A percentile compares a stretch with the other conserved stretches of the same genome.
phyloP scores from a whole-genome alignment of 1,139 yeast genomes.

The Taiozyma sp. region DNA sequence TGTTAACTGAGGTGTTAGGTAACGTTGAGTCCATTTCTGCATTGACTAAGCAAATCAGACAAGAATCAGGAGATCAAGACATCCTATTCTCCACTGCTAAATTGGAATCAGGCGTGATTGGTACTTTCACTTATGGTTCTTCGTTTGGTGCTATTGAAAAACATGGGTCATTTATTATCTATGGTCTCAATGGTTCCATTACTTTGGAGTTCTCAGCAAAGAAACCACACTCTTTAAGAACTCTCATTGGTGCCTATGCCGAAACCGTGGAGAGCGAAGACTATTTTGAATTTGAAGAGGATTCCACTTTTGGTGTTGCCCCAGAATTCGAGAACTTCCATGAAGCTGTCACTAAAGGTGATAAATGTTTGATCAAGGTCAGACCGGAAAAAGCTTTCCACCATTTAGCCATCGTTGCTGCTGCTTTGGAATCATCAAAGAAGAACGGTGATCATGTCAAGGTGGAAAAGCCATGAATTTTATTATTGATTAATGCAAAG shows the following conservation, averaged over 20 bases:
- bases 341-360: slow-evolving; percentile 59
- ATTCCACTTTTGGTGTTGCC: slow-evolving; percentile 48
- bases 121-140: slow-evolving; percentile 86
- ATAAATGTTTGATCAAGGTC: slow-evolving; percentile 51
- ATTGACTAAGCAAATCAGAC: slow-evolving; percentile 66
- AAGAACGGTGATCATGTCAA: slow-evolving; percentile 51
- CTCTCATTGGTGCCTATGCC: slow-evolving; percentile 41
- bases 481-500: neutral
- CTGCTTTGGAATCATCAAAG: slow-evolving; percentile 67
- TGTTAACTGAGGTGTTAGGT: slow-evolving; percentile 80
- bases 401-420: slow-evolving; percentile 85
- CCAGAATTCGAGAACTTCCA: slow-evolving; percentile 72
- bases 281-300: slow-evolving; percentile 37
- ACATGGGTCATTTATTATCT: slow-evolving; percentile 56
- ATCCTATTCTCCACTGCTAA: slow-evolving; percentile 64
- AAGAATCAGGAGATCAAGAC: slow-evolving; percentile 77
- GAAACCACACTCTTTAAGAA: slow-evolving; percentile 40
- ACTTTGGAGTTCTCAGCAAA: slow-evolving; percentile 52
- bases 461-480: slow-evolving; percentile 31
- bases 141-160: slow-evolving; percentile 85
- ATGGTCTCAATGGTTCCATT: slow-evolving; percentile 74
- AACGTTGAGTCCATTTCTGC: slow-evolving; percentile 64
- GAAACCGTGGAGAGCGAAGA: slow-evolving; percentile 19
- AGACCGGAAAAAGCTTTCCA: slow-evolving; percentile 80
- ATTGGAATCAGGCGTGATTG: slow-evolving; percentile 60